A percentile compares a stretch with the other conserved stretches of the same genome.
phyloP scores from a whole-genome alignment of 139 green algal genomes.

The Gonium pectorale region DNA sequence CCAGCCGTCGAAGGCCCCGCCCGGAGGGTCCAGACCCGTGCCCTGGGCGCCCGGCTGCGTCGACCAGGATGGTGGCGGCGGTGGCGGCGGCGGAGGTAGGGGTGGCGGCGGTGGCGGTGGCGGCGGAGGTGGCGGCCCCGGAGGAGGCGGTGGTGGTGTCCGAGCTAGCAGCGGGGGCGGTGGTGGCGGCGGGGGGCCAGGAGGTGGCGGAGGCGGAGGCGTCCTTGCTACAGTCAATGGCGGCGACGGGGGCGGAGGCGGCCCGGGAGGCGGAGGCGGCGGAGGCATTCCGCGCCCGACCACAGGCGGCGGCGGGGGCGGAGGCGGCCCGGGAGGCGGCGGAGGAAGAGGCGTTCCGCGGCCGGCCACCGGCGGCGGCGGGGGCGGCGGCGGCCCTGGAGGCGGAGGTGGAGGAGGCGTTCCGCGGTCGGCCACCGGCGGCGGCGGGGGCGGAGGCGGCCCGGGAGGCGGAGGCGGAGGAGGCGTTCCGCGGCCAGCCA shows the following conservation, averaged over 20 bases:
- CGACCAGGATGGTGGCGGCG: no score
- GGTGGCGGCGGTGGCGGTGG: background rate
- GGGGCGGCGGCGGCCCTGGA: background rate
- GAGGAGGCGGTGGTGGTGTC: background rate
- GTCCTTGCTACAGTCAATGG: background rate
- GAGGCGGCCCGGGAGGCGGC: background rate
- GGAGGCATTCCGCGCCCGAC: background rate
- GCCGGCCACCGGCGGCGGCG: background rate
- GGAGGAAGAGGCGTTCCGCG: background rate
- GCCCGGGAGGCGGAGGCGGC: slow-evolving; percentile 1
- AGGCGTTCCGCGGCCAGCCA: background rate
- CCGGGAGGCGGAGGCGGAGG: background rate
- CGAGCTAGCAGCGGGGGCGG: background rate
- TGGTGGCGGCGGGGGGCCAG: background rate
- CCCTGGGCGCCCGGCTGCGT: no score
- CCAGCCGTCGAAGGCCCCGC: no score
- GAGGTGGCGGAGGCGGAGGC: background rate
- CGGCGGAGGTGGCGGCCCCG: no score
- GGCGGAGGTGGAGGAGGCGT: background rate
- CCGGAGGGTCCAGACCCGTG: no score
- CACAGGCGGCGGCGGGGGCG: background rate
- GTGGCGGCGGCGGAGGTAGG: no score
- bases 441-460: background rate
- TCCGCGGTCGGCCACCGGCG: background rate
- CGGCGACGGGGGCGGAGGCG: background rate